Evolutionary conservation across 805 yeast species (phyloP), one percentile per base, ranked within the genome.

Genomic region (Spathaspora boniae): DNA sequence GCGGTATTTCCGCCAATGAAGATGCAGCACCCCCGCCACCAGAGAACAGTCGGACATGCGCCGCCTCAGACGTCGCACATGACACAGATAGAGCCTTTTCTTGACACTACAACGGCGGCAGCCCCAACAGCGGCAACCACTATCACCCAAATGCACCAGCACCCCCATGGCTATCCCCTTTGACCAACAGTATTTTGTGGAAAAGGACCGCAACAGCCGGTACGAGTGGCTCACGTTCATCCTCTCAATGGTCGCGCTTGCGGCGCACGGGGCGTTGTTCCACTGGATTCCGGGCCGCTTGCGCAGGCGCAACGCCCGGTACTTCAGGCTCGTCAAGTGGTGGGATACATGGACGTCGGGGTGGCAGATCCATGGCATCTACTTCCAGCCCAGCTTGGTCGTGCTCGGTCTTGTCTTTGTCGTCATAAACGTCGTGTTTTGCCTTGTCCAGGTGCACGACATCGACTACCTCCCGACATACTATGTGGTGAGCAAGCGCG

Each of bases 401-500:
- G 8, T 68, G 1, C 38, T 67, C 7, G 47, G 44, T 14, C 27
- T 48, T 2, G 36, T 42, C 4, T 69, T 56, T 37, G 11, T 58
- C 6, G 59, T 51, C 1, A 37, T 70, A 19, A 51, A 52, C 30
- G 55, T 40, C 1, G 40, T 43, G 3, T 62, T 71, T 30, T 43
- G 56, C 30, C 31, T 51, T 8, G 48, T 50, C 3, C 48, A 58
- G 34, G 65, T 71, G 1, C 40, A 27, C 3, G 75, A 69, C 34
- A 34, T 71, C 16, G 52, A 58, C 36, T 70, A 71, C 41, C 55
- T 56, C 36, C 68, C 70, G 4, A 43, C 55, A 30, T 46, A 35
- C 23, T 71, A 71, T 41, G 51, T 70, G 30, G 48, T 71, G 11
- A 62, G 64, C 9, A 71, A 71, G 44, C 45, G 76, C 38, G 33